phyloP scores from a whole-genome alignment of 495 filamentous ascomycete species.

The Aspergillus conjunctus region DNA sequence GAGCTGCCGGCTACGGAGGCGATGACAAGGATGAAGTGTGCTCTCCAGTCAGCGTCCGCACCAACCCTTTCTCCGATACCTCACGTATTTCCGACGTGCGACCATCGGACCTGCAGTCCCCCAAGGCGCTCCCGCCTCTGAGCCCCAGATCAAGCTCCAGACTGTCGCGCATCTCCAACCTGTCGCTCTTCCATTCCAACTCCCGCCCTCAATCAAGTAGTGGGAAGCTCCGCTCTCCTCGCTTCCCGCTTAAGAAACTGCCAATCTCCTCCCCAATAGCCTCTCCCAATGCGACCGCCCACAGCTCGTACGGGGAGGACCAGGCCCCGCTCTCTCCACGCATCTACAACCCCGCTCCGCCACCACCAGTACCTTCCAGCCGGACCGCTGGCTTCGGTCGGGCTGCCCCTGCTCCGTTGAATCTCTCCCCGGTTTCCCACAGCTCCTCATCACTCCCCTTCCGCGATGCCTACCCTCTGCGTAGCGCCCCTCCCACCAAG shows the following conservation, averaged over 20 bases:
- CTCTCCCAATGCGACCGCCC: conserved; percentile 46
- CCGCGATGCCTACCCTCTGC: conserved; percentile 51
- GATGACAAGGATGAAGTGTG: conserved; percentile 7
- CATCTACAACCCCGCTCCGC: conserved; percentile 59
- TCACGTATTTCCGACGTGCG: conserved; percentile 20
- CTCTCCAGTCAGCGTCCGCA: conserved; percentile 29
- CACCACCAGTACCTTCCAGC: conserved; percentile 60
- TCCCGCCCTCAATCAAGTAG: conserved; percentile 58
- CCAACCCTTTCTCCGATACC: conserved; percentile 43
- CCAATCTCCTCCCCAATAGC: conserved; percentile 61
- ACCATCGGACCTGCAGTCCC: conserved; percentile 14
- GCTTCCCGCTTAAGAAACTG: conserved; percentile 54
- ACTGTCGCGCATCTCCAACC: conserved; percentile 50
- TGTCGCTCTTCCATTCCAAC: conserved; percentile 54
- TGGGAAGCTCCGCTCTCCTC: conserved; percentile 54
- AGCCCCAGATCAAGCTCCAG: conserved; percentile 40
- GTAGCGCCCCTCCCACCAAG: conserved; percentile 68
- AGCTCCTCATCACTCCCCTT: conserved; percentile 56
- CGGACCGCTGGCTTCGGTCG: conserved; percentile 22
- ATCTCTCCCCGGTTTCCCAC: conserved; percentile 35
- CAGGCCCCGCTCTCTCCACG: conserved; percentile 59
- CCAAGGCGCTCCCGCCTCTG: conserved; percentile 19
- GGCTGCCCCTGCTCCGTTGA: conserved; percentile 39
- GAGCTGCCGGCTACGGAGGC: conserved; percentile 40
- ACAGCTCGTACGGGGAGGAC: conserved; percentile 50